Conservation (phyloP, 1,139 yeast genomes). For the Yamadazyma songkhlaensis region DNA sequence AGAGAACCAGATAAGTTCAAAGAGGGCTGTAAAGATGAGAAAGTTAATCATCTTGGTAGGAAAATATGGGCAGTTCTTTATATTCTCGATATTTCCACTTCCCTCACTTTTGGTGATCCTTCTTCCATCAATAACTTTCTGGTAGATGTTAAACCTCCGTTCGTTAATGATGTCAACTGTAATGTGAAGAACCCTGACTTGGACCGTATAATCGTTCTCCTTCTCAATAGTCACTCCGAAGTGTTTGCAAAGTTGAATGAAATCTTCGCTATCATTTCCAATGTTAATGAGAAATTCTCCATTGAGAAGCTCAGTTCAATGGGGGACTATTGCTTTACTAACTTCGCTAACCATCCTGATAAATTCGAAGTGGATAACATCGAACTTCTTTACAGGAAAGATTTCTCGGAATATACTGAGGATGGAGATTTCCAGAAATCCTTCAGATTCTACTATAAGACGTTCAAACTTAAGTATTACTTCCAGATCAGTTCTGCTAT, state of each 20-base stretch:
- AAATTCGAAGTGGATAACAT: no score
- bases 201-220: conserved; percentile 18
- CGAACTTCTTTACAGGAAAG: neutral
- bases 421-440: neutral
- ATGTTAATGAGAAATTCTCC: conserved; percentile 7
- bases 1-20: conserved; percentile 39
- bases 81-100: conserved; percentile 31
- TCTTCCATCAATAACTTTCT: conserved; percentile 23
- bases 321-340: conserved; percentile 3
- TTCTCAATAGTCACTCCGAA: neutral
- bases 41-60: conserved; percentile 28
- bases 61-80: conserved; percentile 29
- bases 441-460: conserved; percentile 8
- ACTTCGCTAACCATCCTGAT: conserved; percentile 1
- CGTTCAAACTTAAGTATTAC: conserved; percentile 7
- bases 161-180: conserved; percentile 10
- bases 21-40: conserved; percentile 21
- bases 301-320: conserved; percentile 6
- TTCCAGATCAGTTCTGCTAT: conserved; percentile 7
- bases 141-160: conserved; percentile 33
- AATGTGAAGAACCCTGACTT: conserved; percentile 22
- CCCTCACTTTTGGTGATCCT: conserved; percentile 36
- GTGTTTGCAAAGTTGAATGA: conserved; percentile 6
- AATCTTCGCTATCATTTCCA: conserved; percentile 5
- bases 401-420: no score